phyloP scores from a whole-genome alignment of 2,329 filamentous ascomycete genomes.

The Botrytis byssoidea region DNA sequence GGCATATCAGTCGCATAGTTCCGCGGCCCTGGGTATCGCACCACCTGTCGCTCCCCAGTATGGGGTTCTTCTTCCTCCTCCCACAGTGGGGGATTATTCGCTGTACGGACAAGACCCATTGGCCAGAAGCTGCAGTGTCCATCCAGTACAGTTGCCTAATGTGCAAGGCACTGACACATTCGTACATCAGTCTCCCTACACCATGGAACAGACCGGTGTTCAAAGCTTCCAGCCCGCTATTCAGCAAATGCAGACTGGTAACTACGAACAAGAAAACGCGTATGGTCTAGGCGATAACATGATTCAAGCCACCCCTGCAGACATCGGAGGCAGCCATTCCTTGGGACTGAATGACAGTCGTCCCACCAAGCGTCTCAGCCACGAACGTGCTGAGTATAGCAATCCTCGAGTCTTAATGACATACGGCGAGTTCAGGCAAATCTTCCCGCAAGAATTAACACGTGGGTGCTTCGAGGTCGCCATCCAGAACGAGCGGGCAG shows the following conservation, averaged over 20 bases:
- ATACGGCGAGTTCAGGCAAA: background rate
- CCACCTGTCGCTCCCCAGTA: background rate
- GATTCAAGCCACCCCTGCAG: background rate
- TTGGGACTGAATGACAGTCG: rapidly evolving
- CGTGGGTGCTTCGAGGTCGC: background rate
- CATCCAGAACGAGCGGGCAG: background rate
- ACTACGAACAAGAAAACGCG: rapidly evolving
- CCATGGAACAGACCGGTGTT: rapidly evolving
- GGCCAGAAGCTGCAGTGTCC: rapidly evolving
- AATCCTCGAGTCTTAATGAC: background rate
- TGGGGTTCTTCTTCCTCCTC: background rate
- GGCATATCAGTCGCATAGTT: background rate
- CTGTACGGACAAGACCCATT: background rate
- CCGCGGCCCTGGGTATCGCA: background rate
- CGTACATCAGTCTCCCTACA: background rate
- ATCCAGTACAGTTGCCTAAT: background rate
- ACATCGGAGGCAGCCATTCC: background rate
- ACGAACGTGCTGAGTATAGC: background rate
- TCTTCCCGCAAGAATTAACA: background rate
- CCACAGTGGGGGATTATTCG: background rate
- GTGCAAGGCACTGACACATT: no score
- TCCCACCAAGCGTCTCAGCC: background rate
- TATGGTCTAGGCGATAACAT: background rate
- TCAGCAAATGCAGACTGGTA: background rate
- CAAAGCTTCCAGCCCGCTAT: rapidly evolving